Conservation (phyloP, 805 yeast species). For the Jamesozyma jinghongensis region DNA sequence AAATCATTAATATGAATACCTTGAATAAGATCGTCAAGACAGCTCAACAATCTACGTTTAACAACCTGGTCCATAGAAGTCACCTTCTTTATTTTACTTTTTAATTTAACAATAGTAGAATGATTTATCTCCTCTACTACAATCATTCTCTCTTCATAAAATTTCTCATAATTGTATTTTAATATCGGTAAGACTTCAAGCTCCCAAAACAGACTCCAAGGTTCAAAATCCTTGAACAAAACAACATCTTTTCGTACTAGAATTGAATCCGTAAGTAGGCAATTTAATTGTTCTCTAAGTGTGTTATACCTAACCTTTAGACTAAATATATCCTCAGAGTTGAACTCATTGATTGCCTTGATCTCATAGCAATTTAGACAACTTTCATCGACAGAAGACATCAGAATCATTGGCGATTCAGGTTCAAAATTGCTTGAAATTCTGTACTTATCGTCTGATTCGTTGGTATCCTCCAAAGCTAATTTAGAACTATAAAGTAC, state of each 20-base stretch:
- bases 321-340: conserved; percentile 15
- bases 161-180: conserved; percentile 17
- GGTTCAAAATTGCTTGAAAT: conserved; percentile 18
- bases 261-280: conserved; percentile 20
- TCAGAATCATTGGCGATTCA: conserved; percentile 11
- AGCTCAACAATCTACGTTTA: conserved; percentile 11
- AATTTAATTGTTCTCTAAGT: conserved; percentile 22
- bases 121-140: conserved; percentile 3
- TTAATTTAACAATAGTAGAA: neutral
- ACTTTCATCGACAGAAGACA: conserved; percentile 15
- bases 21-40: conserved; percentile 10
- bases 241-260: conserved; percentile 21
- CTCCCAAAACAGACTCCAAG: conserved; percentile 23
- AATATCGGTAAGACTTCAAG: conserved; percentile 14
- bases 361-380: conserved; percentile 23
- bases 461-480: conserved; percentile 2
- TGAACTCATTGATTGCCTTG: conserved; percentile 9
- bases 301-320: conserved; percentile 19
- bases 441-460: conserved; percentile 7
- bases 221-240: conserved; percentile 17
- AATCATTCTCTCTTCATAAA: conserved; percentile 10
- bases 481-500: conserved; percentile 15
- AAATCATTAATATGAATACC: conserved; percentile 18
- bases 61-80: conserved; percentile 9
- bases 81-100: conserved; percentile 1